Evolutionary conservation across 1,139 yeast genomes (phyloP).

Genomic region (Pichia cactophila): DNA sequence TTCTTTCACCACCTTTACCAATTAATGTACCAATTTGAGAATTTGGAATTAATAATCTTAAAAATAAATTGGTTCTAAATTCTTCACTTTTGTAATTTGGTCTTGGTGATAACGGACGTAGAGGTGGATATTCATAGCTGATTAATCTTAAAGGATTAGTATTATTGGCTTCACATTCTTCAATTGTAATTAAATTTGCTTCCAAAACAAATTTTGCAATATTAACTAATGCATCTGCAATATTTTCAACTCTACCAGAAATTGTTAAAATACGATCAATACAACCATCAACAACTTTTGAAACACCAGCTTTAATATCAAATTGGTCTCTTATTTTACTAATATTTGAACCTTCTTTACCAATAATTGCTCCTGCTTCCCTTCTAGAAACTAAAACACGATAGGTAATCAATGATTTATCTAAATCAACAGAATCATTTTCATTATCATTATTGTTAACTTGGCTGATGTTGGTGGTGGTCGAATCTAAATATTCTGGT

Average conservation of each 20-base stretch:
- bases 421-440: constrained; percentile 19
- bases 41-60: constrained; percentile 75
- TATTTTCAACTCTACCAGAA: constrained; percentile 68
- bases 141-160: constrained; percentile 25
- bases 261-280: constrained; percentile 81
- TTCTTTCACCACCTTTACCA: constrained; percentile 78
- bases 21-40: constrained; percentile 87
- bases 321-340: constrained; percentile 72
- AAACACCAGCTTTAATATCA: constrained; percentile 81
- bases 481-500: not conserved
- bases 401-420: constrained; percentile 40
- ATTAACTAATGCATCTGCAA: constrained; percentile 64
- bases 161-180: constrained; percentile 16
- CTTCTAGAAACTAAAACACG: constrained; percentile 75
- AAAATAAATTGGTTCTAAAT: constrained; percentile 38
- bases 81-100: constrained; percentile 41
- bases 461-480: not conserved
- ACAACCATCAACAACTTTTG: constrained; percentile 74
- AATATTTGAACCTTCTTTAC: constrained; percentile 77
- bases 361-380: constrained; percentile 89
- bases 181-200: constrained; percentile 26
- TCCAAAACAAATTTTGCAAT: constrained; percentile 58
- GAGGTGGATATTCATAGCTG: constrained; percentile 51
- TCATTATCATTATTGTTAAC: not conserved
- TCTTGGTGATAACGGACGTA: constrained; percentile 48